Percentiles rank a stretch among this genome's conserved stretches.
phyloP scores from a whole-genome alignment of 2,329 filamentous ascomycete species.

The Gyromitra esculenta region DNA sequence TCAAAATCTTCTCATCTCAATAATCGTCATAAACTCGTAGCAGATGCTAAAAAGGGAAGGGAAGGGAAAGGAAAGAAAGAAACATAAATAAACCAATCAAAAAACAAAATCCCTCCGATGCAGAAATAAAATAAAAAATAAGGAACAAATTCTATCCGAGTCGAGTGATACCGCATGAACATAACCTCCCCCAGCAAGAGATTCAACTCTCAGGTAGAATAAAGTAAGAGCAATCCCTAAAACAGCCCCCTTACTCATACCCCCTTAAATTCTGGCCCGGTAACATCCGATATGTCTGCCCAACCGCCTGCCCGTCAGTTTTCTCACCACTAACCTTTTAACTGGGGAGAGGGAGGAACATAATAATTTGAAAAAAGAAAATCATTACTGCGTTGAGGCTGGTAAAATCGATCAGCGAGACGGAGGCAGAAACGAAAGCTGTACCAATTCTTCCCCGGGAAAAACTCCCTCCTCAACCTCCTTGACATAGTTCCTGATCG shows the following conservation, averaged over 20 bases:
- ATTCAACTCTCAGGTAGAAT: neutral
- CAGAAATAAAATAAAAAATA: neutral
- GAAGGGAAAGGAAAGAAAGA: neutral
- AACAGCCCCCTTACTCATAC: neutral
- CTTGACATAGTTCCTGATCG: slow-evolving; percentile 52
- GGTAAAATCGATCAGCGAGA: slow-evolving; percentile 28
- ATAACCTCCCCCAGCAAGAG: neutral
- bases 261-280: neutral
- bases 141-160: neutral
- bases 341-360: neutral
- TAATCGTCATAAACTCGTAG: neutral
- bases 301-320: slow-evolving; percentile 2
- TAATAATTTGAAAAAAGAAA: slow-evolving; percentile 15
- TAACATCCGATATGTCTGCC: slow-evolving; percentile 25
- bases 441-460: slow-evolving; percentile 52
- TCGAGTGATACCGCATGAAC: slow-evolving; percentile 31
- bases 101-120: slow-evolving; percentile 24
- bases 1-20: neutral
- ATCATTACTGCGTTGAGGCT: slow-evolving; percentile 27
- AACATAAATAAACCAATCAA: slow-evolving; percentile 17
- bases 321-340: neutral
- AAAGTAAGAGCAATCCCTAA: neutral
- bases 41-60: neutral
- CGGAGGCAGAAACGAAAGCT: slow-evolving; percentile 51
- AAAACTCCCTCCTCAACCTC: slow-evolving; percentile 50